A percentile compares a stretch with the other conserved stretches of the same genome.
phyloP scores from a whole-genome alignment of 306 rosid genomes.

The Vigna reflexopilosa region DNA sequence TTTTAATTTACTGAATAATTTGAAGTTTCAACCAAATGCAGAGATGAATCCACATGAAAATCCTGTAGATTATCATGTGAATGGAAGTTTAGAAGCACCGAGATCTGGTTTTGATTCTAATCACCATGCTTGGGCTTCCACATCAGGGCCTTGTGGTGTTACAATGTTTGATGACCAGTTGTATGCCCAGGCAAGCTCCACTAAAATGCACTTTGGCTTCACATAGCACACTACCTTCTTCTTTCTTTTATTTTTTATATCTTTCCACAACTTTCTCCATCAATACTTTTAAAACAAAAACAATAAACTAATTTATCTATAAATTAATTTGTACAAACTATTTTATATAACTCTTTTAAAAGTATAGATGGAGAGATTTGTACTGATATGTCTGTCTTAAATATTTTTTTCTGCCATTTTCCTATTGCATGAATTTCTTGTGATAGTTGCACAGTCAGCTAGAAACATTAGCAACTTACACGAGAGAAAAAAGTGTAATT shows the following conservation, averaged over 20 bases:
- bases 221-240: background rate
- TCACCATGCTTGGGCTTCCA: constrained; percentile 78
- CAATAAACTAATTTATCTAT: too few relatives aligned
- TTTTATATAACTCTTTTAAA: too few relatives aligned
- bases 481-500: constrained; percentile 16
- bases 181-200: constrained; percentile 44
- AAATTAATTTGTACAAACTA: too few relatives aligned
- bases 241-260: background rate
- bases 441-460: background rate
- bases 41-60: constrained; percentile 69
- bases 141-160: constrained; percentile 69
- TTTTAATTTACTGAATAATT: constrained; percentile 58
- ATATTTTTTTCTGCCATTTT: background rate
- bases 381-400: background rate
- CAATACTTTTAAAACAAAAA: too few relatives aligned
- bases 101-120: constrained; percentile 62
- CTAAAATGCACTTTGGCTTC: constrained; percentile 43
- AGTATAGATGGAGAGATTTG: too few relatives aligned
- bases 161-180: constrained; percentile 51
- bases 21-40: constrained; percentile 64
- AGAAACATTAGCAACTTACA: constrained; percentile 27
- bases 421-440: constrained; percentile 23
- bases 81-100: constrained; percentile 71
- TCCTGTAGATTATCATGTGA: constrained; percentile 50
- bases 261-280: too few relatives aligned